Evolutionary conservation across 345 rosid genomes (phyloP).

Genomic region (Kernera saxatilis): DNA sequence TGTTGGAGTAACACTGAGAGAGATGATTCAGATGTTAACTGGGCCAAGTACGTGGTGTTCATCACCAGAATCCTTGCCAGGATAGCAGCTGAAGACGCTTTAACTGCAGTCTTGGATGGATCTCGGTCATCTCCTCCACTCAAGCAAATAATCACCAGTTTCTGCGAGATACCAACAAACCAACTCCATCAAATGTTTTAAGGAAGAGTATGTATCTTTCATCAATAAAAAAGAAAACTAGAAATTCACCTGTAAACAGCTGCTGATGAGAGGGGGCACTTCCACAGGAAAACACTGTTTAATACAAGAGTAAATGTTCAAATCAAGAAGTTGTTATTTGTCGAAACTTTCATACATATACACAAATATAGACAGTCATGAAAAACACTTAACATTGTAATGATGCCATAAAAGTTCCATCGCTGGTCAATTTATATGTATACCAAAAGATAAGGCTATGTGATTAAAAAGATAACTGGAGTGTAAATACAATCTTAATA

Average conservation of each 20-base stretch:
- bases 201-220: background rate
- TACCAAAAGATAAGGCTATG: background rate
- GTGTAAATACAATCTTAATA: slow-evolving; percentile 1
- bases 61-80: slow-evolving; percentile 92
- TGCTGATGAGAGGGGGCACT: slow-evolving; percentile 75
- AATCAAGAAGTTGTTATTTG: slow-evolving; percentile 1
- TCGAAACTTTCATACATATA: background rate
- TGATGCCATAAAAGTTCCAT: background rate
- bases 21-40: slow-evolving; percentile 81
- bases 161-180: slow-evolving; percentile 39
- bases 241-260: slow-evolving; percentile 68
- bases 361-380: background rate
- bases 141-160: slow-evolving; percentile 74
- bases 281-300: slow-evolving; percentile 83
- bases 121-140: slow-evolving; percentile 82
- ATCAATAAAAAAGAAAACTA: slow-evolving; percentile 1
- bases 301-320: slow-evolving; percentile 2
- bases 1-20: slow-evolving; percentile 69
- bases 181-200: background rate
- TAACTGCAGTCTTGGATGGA: slow-evolving; percentile 82
- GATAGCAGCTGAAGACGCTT: slow-evolving; percentile 77
- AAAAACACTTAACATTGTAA: background rate
- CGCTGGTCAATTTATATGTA: background rate
- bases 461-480: background rate
- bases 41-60: slow-evolving; percentile 84